phyloP scores from a whole-genome alignment of 2,329 filamentous ascomycete species.

The Colletotrichum sp. region DNA sequence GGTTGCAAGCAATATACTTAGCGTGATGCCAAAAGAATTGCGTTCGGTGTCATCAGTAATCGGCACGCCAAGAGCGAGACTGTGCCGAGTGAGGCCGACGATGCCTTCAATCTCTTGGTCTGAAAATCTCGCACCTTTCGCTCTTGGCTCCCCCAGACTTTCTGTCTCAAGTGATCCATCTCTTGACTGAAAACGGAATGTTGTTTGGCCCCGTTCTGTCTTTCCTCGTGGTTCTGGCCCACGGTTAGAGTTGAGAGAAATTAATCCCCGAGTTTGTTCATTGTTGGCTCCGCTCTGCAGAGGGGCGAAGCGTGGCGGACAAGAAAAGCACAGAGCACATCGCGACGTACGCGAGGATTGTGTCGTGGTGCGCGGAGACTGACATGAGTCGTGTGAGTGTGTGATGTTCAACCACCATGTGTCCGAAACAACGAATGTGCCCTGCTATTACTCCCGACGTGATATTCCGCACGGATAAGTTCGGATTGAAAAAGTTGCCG shows the following conservation, averaged over 20 bases:
- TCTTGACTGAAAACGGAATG: background rate
- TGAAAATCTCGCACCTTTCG: background rate
- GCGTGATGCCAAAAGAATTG: background rate
- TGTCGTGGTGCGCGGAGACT: background rate
- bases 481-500: background rate
- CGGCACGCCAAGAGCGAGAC: background rate
- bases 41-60: background rate
- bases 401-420: background rate
- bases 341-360: background rate
- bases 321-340: conserved; percentile 5
- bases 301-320: background rate
- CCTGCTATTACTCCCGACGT: background rate
- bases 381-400: conserved; percentile 8
- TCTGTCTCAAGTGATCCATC: background rate
- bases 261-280: conserved; percentile 9
- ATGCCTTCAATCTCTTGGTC: background rate
- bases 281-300: background rate
- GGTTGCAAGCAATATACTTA: background rate
- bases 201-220: background rate
- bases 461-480: background rate
- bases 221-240: background rate
- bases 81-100: background rate
- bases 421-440: background rate
- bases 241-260: conserved; percentile 7
- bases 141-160: background rate